Evolutionary conservation across 2,329 filamentous ascomycete genomes (phyloP).

Genomic region (Sarocladium strictum): DNA sequence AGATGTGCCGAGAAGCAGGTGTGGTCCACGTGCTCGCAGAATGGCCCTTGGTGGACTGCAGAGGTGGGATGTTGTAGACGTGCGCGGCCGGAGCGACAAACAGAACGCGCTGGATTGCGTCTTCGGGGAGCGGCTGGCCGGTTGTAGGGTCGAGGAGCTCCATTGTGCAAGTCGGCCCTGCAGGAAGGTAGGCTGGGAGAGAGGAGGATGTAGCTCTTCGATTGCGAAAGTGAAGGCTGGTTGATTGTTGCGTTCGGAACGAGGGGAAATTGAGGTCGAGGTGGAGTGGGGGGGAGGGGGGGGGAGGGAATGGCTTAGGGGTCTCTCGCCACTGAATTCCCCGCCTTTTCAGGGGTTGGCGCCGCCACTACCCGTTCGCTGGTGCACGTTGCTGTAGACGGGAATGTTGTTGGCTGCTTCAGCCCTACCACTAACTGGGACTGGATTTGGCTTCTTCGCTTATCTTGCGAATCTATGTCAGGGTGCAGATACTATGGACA

Average conservation of each 20-base stretch:
- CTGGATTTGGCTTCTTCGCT: no score
- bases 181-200: no score
- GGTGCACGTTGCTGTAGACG: not conserved
- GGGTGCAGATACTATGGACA: no score
- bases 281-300: not conserved
- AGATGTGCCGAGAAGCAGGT: constrained; percentile 68
- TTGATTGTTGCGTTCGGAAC: not conserved
- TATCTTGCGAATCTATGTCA: no score
- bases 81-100: constrained; percentile 71
- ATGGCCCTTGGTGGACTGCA: constrained; percentile 74
- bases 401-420: not conserved
- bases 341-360: not conserved
- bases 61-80: constrained; percentile 81
- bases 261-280: not conserved
- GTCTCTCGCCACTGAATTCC: not conserved
- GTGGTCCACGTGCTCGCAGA: constrained; percentile 71
- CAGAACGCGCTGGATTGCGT: constrained; percentile 80
- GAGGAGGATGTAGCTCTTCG: no score
- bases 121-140: constrained; percentile 58
- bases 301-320: not conserved
- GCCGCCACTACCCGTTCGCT: not conserved
- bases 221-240: not conserved
- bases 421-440: not conserved
- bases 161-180: constrained; percentile 37
- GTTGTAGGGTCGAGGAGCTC: constrained; percentile 66